Evolutionary conservation across 208 protist genomes (phyloP).

Genomic region (Phytomonas sp.): DNA sequence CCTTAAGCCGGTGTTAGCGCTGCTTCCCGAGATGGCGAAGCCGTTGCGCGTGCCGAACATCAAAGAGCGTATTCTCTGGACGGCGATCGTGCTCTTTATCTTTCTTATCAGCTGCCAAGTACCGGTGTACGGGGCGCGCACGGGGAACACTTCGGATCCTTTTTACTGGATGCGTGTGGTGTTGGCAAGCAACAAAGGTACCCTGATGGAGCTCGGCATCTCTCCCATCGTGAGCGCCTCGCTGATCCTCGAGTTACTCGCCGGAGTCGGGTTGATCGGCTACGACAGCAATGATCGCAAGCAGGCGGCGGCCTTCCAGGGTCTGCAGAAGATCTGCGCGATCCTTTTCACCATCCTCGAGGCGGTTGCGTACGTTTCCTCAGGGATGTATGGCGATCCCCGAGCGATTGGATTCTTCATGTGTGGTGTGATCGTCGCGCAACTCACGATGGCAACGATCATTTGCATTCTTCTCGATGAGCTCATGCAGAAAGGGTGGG

Average conservation of each 20-base stretch:
- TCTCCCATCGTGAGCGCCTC: constrained; percentile 96
- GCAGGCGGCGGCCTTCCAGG: constrained; percentile 95
- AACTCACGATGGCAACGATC: constrained; percentile 97
- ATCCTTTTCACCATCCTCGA: constrained; percentile 97
- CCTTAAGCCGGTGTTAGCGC: constrained; percentile 90
- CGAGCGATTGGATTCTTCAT: constrained; percentile 91
- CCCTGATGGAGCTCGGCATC: constrained; percentile 98
- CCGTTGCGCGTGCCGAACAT: constrained; percentile 87
- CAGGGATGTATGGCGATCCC: constrained; percentile 99
- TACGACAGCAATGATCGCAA: constrained; percentile 94
- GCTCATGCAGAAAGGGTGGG: constrained; percentile 99
- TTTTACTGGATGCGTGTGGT: constrained; percentile 99
- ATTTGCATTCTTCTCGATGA: constrained; percentile 99
- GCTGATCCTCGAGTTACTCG: constrained; percentile 98
- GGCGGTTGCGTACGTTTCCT: constrained; percentile 96
- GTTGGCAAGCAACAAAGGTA: constrained; percentile 98
- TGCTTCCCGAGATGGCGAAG: constrained; percentile 94
- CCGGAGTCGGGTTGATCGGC: constrained; percentile 93
- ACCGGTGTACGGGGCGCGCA: constrained; percentile 97
- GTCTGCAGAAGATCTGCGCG: constrained; percentile 97
- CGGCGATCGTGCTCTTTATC: constrained; percentile 96
- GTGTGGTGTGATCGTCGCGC: constrained; percentile 96
- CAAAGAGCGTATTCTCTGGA: constrained; percentile 98
- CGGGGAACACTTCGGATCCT: constrained; percentile 93
- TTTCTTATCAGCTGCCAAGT: constrained; percentile 99